Base-by-base conservation (phyloP, 208 protist genomes). In the Crithidia mellificae region DNA sequence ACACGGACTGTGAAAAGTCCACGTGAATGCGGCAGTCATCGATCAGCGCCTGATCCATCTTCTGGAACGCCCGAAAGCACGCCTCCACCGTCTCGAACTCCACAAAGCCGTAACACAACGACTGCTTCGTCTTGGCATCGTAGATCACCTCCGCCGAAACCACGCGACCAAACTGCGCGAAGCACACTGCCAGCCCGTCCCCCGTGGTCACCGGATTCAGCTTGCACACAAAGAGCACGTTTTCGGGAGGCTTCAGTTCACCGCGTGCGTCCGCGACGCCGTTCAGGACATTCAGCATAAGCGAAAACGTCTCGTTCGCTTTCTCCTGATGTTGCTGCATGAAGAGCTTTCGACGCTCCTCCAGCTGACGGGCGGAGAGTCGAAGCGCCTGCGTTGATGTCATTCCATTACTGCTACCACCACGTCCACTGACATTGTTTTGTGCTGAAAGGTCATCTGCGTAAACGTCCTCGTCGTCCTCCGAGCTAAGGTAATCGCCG, bases 151-250 rank as follows among this genome's bases (percentile, higher is more conserved):
- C 90, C 8, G 78, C 88, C 1, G 84, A 94, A 6, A 84, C 24
- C 6, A 99, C 91, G 6, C 83, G 79, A 14, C 98, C 98, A 69
- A 98, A 99, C 67, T 98, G 87, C 2, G 81, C 72, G 71, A 99
- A 99, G 52, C 98, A 98, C 44, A 97, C 66, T 41, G 93, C 87
- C 3, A 99, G 82, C 34, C 99, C 98, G 27, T 97, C 95, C 17
- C 95, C 81, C 7, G 85, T 85, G 14, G 98, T 99, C 14, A 92
- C 74, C 1, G 98, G 97, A 74, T 99, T 99, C 29, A 99, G 84
- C 83, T 98, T 98, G 84, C 98, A 99, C 20, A 99, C 97, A 76
- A 99, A 99, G 17, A 99, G 87, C 2, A 99, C 98, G 68, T 98
- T 99, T 20, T 99, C 98, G 0, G 97, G 96, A 9, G 98, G 98